Conservation (phyloP, 805 yeast species). For the Saturnispora saitoi region DNA sequence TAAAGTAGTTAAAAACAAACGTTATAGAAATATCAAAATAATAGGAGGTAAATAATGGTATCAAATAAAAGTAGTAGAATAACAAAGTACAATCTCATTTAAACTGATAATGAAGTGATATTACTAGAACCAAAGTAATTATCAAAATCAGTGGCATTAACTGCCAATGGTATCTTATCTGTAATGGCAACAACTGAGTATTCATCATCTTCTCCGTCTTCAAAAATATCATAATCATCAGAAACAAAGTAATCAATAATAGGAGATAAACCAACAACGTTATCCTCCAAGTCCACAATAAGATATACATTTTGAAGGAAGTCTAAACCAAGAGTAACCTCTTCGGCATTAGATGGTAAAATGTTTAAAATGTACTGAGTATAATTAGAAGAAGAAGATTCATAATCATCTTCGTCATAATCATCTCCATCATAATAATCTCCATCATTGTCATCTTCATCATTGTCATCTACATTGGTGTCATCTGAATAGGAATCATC, state of each 20-base stretch:
- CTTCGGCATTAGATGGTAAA: constrained; percentile 9
- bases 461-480: too few species aligned
- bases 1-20: not conserved
- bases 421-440: not conserved
- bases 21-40: not conserved
- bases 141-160: constrained; percentile 7
- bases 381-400: not conserved
- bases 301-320: constrained; percentile 34
- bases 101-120: constrained; percentile 1
- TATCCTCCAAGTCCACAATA: constrained; percentile 40
- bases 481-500: not conserved
- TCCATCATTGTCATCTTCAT: not conserved
- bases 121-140: constrained; percentile 4
- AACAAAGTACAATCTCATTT: not conserved
- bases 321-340: constrained; percentile 4
- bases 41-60: not conserved
- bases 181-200: constrained; percentile 1
- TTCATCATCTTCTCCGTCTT: not conserved
- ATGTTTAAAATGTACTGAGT: constrained; percentile 7
- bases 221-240: too few species aligned
- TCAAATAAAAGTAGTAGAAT: not conserved
- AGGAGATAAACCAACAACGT: constrained; percentile 34
- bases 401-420: not conserved
- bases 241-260: not conserved
- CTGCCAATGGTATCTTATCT: constrained; percentile 5